Conservation (phyloP, 202 grass and related monocot genomes). For the Musa balbisiana region DNA sequence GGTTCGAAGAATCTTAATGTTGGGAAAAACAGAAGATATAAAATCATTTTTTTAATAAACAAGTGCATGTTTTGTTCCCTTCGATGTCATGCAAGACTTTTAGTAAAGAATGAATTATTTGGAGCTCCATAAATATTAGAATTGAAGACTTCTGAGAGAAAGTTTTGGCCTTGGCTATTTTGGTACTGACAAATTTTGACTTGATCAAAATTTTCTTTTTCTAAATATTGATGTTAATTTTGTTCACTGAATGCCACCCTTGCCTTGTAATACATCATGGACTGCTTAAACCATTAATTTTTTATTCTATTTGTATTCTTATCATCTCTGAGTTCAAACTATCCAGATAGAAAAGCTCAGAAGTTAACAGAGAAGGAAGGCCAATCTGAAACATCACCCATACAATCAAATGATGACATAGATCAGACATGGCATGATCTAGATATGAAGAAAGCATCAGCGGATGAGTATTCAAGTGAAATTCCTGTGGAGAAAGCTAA, state of each 20-base stretch:
- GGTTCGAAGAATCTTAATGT: background rate
- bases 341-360: constrained; percentile 46
- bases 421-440: constrained; percentile 32
- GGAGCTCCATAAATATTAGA: background rate
- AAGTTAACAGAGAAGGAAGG: constrained; percentile 39
- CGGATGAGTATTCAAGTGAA: constrained; percentile 37
- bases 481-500: constrained; percentile 27
- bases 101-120: background rate
- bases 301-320: constrained; percentile 15
- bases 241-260: no score
- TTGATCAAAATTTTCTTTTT: no score
- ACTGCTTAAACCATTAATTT: background rate
- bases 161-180: background rate
- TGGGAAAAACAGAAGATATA: background rate
- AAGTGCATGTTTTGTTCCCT: background rate
- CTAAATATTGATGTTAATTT: background rate
- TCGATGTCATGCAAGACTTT: background rate
- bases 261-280: background rate
- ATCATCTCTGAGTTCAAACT: constrained; percentile 18
- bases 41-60: background rate
- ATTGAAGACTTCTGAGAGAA: background rate
- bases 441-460: constrained; percentile 31
- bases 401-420: constrained; percentile 48
- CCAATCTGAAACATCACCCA: constrained; percentile 21
- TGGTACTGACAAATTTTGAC: no score